Evolutionary conservation across 2,329 filamentous ascomycete genomes (phyloP).

Genomic region (Exophiala calicioides): DNA sequence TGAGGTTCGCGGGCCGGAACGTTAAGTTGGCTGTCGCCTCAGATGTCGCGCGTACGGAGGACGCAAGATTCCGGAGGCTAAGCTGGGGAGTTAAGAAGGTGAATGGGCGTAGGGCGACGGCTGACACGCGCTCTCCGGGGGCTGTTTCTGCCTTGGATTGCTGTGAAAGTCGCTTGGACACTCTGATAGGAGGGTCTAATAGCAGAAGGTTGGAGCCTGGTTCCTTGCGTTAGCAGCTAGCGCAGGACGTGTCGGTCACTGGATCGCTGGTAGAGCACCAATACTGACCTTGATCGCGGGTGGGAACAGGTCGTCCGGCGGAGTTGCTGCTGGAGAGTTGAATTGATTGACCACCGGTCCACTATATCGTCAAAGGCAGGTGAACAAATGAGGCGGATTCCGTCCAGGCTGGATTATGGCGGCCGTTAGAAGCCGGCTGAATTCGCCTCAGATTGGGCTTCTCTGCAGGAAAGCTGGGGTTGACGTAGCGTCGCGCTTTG

Average conservation of each 20-base stretch:
- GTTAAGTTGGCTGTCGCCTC: slow-evolving; percentile 16
- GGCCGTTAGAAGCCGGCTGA: slow-evolving; percentile 20
- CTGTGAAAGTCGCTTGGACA: slow-evolving; percentile 16
- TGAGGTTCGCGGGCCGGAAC: slow-evolving; percentile 19
- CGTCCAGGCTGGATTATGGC: slow-evolving; percentile 19
- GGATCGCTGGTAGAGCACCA: slow-evolving; percentile 35
- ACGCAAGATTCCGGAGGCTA: slow-evolving; percentile 22
- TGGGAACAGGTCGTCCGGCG: slow-evolving; percentile 8
- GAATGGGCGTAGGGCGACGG: slow-evolving; percentile 14
- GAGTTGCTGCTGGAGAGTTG: slow-evolving; percentile 12
- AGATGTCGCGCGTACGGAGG: slow-evolving; percentile 23
- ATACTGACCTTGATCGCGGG: slow-evolving; percentile 21
- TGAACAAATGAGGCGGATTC: slow-evolving; percentile 29
- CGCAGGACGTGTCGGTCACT: slow-evolving; percentile 46
- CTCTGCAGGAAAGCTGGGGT: slow-evolving; percentile 45
- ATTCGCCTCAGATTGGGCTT: slow-evolving; percentile 42
- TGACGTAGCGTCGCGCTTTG: slow-evolving; percentile 34
- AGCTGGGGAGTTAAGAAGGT: slow-evolving; percentile 16
- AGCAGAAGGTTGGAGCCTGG: slow-evolving; percentile 42
- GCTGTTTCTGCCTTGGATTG: slow-evolving; percentile 23
- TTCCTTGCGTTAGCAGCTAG: slow-evolving; percentile 45
- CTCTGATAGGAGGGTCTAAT: slow-evolving; percentile 46
- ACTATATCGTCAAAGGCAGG: slow-evolving; percentile 25
- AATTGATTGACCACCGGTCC: slow-evolving; percentile 20
- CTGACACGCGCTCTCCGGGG: slow-evolving; percentile 22